These are phyloP conservation scores for Cyclostephanos invisitatus DNA, from an alignment of 108 stramenopile genomes.

Conservation along the genomic window DNA sequence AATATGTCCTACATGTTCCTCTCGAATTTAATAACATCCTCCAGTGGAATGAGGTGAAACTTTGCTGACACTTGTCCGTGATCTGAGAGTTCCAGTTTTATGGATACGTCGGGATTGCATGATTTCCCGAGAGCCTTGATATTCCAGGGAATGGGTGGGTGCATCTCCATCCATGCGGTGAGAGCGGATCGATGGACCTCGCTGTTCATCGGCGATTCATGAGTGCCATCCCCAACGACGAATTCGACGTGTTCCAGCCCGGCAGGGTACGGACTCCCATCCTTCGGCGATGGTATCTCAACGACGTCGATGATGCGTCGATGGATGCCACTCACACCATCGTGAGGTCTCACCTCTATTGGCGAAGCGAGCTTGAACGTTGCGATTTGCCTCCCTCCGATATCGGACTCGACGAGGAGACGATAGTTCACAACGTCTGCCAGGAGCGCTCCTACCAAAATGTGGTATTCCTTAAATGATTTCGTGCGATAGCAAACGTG, in stretches of 20 bases:
- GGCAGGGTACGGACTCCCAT: conserved; percentile 44
- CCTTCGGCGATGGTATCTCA: conserved; percentile 62
- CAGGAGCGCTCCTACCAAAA: conserved; percentile 23
- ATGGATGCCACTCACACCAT: not conserved
- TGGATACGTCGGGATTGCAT: conserved; percentile 55
- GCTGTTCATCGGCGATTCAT: conserved; percentile 29
- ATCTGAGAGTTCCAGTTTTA: conserved; percentile 36
- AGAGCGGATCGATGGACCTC: conserved; percentile 30
- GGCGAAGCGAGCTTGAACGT: conserved; percentile 39
- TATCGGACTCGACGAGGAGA: conserved; percentile 51
- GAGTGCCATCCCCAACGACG: conserved; percentile 43
- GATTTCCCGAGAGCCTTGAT: conserved; percentile 43
- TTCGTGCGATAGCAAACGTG: conserved; percentile 64
- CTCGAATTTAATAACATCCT: conserved; percentile 45
- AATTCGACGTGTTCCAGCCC: conserved; percentile 66
- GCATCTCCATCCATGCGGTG: conserved; percentile 16
- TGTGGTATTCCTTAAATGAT: conserved; percentile 33
- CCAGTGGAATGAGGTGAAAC: conserved; percentile 54
- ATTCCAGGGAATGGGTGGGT: conserved; percentile 48
- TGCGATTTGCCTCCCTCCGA: conserved; percentile 57
- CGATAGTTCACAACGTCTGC: conserved; percentile 2
- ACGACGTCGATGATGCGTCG: conserved; percentile 27
- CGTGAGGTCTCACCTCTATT: conserved; percentile 15
- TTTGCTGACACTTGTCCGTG: conserved; percentile 45
- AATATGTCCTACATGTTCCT: not conserved